Base-by-base conservation (phyloP, 2,329 filamentous ascomycete species). In the Fusarium pseudoanthophilum region DNA sequence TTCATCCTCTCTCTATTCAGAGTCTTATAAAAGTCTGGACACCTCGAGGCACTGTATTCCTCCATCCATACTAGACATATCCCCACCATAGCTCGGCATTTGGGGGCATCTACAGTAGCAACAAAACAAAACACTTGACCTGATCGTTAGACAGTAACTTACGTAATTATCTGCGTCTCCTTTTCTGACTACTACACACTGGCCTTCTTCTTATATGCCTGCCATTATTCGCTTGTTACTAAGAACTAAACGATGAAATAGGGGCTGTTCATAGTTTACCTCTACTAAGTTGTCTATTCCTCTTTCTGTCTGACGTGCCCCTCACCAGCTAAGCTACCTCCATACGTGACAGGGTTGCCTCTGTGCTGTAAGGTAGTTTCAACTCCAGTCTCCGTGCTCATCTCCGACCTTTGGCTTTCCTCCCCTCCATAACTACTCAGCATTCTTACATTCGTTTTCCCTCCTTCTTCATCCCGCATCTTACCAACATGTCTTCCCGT, bases 401-500 rank as follows among this genome's bases (percentile, higher is more conserved):
- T 62, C 69, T 73, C 64, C 51, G 40, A 52, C 46, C 55, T 52
- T 42, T 36, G 28, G 20, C 55, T 28, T 66, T 57, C 46, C 39
- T 70, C 66, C 46, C 34, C 62, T 51, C 48, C 14, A 43, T 61
- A 26, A 20, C 18, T 46, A 45, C 51, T 42, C 46, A 28, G 43
- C 51, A 26, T 65, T 74, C 63, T 60, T 59, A 72, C 71, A 56
- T 48, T 74, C 71, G 62, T 72, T 74, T 63, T 52, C 11, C 20
- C 32, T 30, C 34, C 28, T 52, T 28, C 48, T 60, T 48, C 45
- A 8, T 40, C 42, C 39, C 26, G 59, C 34, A 32, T 42, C 53
- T 26, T 24, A 37, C 24, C 57, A 83, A 49, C 78, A 91, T 91
- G 89, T 85, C 89, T 55, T 77, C 84, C 59, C 86, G 87, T 80